phyloP scores from a whole-genome alignment of 2,329 filamentous ascomycete species.

The Daldinia eschscholtzii region DNA sequence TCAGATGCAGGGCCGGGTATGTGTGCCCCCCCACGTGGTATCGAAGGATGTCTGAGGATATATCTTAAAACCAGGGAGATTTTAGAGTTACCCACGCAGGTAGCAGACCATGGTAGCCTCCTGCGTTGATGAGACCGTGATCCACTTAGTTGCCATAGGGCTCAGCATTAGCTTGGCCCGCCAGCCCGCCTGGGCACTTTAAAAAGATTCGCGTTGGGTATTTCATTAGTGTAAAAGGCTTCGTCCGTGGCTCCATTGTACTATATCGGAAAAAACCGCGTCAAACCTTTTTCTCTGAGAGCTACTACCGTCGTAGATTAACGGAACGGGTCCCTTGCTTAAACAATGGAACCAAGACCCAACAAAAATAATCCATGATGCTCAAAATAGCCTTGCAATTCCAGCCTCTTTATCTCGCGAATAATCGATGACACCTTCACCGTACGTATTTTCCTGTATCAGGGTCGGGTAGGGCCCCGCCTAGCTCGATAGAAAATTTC shows the following conservation, averaged over 20 bases:
- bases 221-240: constrained; percentile 13
- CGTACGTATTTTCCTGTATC: constrained; percentile 5
- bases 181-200: constrained; percentile 26
- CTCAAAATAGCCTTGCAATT: constrained; percentile 16
- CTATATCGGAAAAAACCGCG: constrained; percentile 40
- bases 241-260: constrained; percentile 19
- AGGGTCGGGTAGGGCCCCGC: constrained; percentile 4
- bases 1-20: not conserved
- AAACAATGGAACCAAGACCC: constrained; percentile 10
- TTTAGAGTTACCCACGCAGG: constrained; percentile 16
- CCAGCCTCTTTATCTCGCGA: constrained; percentile 17
- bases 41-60: constrained; percentile 14
- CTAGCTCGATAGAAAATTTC: constrained; percentile 15
- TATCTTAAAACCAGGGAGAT: constrained; percentile 22
- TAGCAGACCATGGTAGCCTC: constrained; percentile 15
- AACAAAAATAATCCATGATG: constrained; percentile 13
- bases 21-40: constrained; percentile 33
- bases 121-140: constrained; percentile 31
- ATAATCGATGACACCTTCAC: constrained; percentile 9
- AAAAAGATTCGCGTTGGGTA: constrained; percentile 27
- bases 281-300: not conserved
- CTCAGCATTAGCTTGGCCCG: constrained; percentile 33
- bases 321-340: constrained; percentile 23
- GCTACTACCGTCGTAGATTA: constrained; percentile 7
- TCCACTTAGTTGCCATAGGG: constrained; percentile 34